Evolutionary conservation across 2,329 filamentous ascomycete genomes (phyloP), one percentile per base, ranked within the genome.

Genomic region (Fusarium sp.): DNA sequence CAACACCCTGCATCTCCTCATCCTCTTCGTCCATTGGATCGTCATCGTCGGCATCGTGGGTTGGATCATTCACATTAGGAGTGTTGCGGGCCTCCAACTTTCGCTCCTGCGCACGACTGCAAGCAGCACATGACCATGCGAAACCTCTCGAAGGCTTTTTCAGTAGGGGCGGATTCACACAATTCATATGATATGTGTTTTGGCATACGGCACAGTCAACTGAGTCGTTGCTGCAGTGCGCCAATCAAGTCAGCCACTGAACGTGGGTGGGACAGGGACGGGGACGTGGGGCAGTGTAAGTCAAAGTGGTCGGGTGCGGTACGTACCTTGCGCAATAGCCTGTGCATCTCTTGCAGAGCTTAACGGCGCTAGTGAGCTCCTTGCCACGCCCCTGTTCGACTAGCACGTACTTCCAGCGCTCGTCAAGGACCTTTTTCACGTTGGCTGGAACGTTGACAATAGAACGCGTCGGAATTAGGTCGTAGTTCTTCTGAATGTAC

Each of bases 71-170:
- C 27, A 92, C 81, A 49, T 91, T 89, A 25, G 94, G 93, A 1
- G 94, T 97, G 77, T 97, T 91, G 62, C 94, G 91, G 63, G 94
- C 94, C 83, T 98, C 94, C 29, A 98, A 84, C 79, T 93, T 97
- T 74, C 93, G 90, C 81, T 98, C 96, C 78, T 97, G 94, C n/a
- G 94, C 94, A 75, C 95, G 91, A 80, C 94, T 98, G 81, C 96
- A 99, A 63, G 95, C 92, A 57, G 93, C 96, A 80, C 96, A 99
- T 30, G 96, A 95, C 96, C 96, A 99, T 7, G 94, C 96, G 81
- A 99, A 99, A 41, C 96, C 96, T 80, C 96, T 91, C 48, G 95
- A 97, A 22, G 96, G 96, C 81, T 99, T 99, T 81, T 98, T 99
- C 56, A 94, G 87, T 68, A 99, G 81, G 40, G 94, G 94, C 42